A percentile compares a stretch with the other conserved stretches of the same genome.
Conservation (phyloP, 768 basidiomycete genomes). For the Rhodosporidiobolus sp. region DNA sequence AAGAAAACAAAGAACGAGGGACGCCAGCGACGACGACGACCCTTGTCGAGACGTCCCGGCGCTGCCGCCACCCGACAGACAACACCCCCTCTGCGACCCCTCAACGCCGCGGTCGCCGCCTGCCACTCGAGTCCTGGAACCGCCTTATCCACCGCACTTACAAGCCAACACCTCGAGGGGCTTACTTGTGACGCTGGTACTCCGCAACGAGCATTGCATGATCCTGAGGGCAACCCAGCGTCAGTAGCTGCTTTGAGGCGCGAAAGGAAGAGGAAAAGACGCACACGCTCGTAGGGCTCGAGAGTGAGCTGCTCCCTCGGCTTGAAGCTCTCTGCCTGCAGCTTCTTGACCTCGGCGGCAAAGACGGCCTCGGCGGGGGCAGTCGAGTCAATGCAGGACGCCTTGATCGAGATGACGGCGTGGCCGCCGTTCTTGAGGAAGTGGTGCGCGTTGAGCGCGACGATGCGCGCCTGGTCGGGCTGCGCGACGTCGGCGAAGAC, state of each 20-base stretch:
- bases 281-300: slow-evolving; percentile 57
- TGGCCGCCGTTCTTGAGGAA: slow-evolving; percentile 95
- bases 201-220: slow-evolving; percentile 1
- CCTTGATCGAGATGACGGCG: slow-evolving; percentile 95
- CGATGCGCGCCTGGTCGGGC: slow-evolving; percentile 97
- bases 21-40: too few species aligned
- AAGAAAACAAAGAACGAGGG: too few species aligned
- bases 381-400: slow-evolving; percentile 98
- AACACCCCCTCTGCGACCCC: too few species aligned
- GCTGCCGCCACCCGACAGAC: too few species aligned
- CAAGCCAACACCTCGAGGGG: too few species aligned
- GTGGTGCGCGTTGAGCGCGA: slow-evolving; percentile 83
- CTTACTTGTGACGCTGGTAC: background rate
- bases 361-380: slow-evolving; percentile 84
- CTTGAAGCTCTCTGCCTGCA: slow-evolving; percentile 78
- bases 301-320: slow-evolving; percentile 93
- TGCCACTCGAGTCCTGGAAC: too few species aligned
- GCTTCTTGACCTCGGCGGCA: slow-evolving; percentile 74
- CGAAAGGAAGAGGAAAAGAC: background rate
- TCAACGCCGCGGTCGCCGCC: too few species aligned
- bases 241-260: background rate
- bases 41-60: too few species aligned
- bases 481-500: slow-evolving; percentile 98
- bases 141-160: too few species aligned
- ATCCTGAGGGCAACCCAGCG: background rate